phyloP scores from a whole-genome alignment of 2,329 filamentous ascomycete species.

The Colletotrichum simmondsii region DNA sequence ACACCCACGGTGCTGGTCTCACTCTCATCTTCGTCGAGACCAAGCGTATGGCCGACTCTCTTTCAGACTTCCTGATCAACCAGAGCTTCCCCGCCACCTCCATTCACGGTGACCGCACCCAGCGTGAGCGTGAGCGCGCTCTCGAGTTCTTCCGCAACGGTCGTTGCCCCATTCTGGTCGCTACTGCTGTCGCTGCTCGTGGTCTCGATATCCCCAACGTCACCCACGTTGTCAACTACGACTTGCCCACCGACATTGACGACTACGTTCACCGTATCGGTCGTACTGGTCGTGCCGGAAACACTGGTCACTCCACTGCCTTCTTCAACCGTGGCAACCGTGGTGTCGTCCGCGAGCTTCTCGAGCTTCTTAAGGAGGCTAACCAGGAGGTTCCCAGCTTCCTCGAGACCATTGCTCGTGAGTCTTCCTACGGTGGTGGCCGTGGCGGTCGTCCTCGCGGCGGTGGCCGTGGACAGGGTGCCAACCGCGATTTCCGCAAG shows the following conservation, averaged over 20 bases:
- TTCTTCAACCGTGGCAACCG: constrained; percentile 99
- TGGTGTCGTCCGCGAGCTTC: constrained; percentile 93
- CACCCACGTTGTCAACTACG: constrained; percentile 98
- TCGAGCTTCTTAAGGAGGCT: constrained; percentile 98
- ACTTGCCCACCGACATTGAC: constrained; percentile 98
- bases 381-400: constrained; percentile 96
- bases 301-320: constrained; percentile 97
- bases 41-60: constrained; percentile 98
- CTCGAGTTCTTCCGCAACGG: constrained; percentile 97
- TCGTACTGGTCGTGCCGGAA: constrained; percentile 99
- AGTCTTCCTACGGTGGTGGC: constrained; percentile 85
- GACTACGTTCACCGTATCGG: constrained; percentile 99
- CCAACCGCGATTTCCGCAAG: constrained; percentile 93
- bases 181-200: constrained; percentile 93
- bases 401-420: constrained; percentile 96
- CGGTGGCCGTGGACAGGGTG: constrained; percentile 75
- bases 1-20: constrained; percentile 89
- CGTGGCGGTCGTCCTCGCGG: constrained; percentile 76
- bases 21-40: constrained; percentile 99
- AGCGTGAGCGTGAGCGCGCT: constrained; percentile 98
- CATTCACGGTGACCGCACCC: constrained; percentile 97
- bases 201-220: constrained; percentile 96
- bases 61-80: constrained; percentile 98
- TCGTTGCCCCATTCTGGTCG: constrained; percentile 95
- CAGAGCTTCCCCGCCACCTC: constrained; percentile 98